Base-by-base conservation (phyloP, 768 basidiomycete genomes). In the Pleurotus pulmonarius region DNA sequence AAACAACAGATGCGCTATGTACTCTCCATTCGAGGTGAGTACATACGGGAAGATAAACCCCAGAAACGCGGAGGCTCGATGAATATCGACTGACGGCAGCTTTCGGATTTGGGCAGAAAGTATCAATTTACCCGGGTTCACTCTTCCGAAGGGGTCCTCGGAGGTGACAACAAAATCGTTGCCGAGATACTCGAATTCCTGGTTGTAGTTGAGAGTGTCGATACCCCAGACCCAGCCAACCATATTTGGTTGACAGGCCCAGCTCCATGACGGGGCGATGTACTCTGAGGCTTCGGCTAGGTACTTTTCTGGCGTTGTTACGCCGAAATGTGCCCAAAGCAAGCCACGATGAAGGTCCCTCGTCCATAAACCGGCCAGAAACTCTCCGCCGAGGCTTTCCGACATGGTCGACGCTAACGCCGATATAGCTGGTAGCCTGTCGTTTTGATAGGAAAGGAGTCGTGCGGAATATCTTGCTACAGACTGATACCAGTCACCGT, bases 181-280 rank as follows among this genome's bases (percentile, higher is more conserved):
- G 20, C 46, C 46, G 34, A 49, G 48, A 34, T 49, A 49, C 26
- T 49, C 15, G 48, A 49, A 37, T 34, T 49, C 48, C n/a, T 26
- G 48, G 12, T 12, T 49, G 29, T 29, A 49, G 11, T 26, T 15
- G 16, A 49, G 48, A 11, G 13, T 49, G 22, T 49, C 48, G 26
- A 49, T n/a, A 4, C 48, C 48, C 25, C 26, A 34, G 4, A 37
- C 29, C 48, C 48, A 49, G 20, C 48, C 26, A 16, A 49, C 26
- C n/a, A 29, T 11, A 7, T 34, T 26, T n/a, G 48, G 48, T n/a
- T 49, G 48, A 16, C 48, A 29, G n/a, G 48, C 48, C 48, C 48
- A 49, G 13, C 48, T 49, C 48, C 48, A 49, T 16, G 26, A 16
- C n/a, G 48, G 48, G n/a, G 48, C 48, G 26, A 49, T 13, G 22